A percentile compares a stretch with the other conserved stretches of the same genome.
Conservation (phyloP, 2,329 filamentous ascomycete genomes). For the Curvularia lunata region DNA sequence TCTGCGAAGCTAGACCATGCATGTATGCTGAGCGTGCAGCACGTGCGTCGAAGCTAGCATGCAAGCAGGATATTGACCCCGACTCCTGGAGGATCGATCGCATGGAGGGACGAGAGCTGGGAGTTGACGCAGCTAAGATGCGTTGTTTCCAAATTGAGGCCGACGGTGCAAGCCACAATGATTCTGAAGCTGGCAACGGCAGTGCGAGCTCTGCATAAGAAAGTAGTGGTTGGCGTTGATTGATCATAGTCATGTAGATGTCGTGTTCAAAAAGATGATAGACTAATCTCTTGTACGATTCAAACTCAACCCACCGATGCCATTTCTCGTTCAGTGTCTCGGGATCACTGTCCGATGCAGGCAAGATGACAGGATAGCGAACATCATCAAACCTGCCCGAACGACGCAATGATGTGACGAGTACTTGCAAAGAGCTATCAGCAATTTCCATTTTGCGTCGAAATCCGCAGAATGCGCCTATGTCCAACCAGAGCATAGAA, state of each 20-base stretch:
- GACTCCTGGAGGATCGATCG: conserved; percentile 39
- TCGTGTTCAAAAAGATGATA: conserved; percentile 33
- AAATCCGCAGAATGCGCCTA: conserved; percentile 63
- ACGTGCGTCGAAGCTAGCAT: conserved; percentile 58
- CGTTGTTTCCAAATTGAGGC: conserved; percentile 69
- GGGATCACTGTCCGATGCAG: conserved; percentile 19
- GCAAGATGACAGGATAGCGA: not conserved
- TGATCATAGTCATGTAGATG: conserved; percentile 29
- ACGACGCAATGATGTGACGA: conserved; percentile 61
- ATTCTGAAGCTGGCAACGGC: conserved; percentile 65
- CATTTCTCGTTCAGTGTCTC: conserved; percentile 67
- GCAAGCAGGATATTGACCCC: conserved; percentile 58
- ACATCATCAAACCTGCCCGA: conserved; percentile 63
- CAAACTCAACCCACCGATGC: conserved; percentile 66
- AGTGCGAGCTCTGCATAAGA: conserved; percentile 72
- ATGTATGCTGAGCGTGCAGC: conserved; percentile 22
- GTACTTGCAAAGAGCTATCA: conserved; percentile 60
- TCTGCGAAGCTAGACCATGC: conserved; percentile 27
- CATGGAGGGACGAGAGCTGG: conserved; percentile 13
- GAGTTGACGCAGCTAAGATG: conserved; percentile 25
- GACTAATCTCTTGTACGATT: conserved; percentile 63
- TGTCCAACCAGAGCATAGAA: conserved; percentile 58
- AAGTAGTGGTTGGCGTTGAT: conserved; percentile 58
- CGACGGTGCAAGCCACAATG: conserved; percentile 69
- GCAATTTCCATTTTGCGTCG: conserved; percentile 63